Evolutionary conservation across 495 filamentous ascomycete genomes (phyloP).

Genomic region (Cetradonia linearis): DNA sequence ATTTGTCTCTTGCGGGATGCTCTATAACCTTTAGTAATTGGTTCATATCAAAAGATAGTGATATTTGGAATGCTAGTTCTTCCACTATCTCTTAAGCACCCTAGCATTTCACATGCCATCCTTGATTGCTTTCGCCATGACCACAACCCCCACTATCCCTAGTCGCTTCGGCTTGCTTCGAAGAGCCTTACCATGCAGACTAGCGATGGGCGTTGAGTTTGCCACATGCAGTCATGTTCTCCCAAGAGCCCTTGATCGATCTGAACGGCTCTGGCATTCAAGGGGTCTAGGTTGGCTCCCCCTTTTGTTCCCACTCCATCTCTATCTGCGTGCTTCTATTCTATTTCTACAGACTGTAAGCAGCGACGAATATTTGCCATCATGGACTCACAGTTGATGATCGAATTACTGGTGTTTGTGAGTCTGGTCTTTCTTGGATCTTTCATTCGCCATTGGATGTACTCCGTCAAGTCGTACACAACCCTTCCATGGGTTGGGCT

Average conservation of each 20-base stretch:
- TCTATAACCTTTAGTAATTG: neutral
- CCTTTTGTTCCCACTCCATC: neutral
- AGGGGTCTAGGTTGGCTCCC: no score
- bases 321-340: neutral
- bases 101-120: neutral
- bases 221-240: neutral
- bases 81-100: neutral
- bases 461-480: neutral
- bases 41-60: neutral
- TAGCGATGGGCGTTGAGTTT: neutral
- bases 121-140: neutral
- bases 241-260: neutral
- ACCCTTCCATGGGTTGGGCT: neutral
- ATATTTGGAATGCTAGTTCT: neutral
- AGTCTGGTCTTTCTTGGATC: neutral
- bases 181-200: neutral
- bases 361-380: neutral
- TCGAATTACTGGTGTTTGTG: neutral
- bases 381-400: neutral
- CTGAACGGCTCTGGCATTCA: neutral
- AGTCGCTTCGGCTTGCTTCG: neutral
- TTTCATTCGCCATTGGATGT: neutral
- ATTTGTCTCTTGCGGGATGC: neutral
- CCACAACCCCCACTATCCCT: neutral
- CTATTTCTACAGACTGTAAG: no score